Evolutionary conservation across 176 grass and related monocot genomes (phyloP), one percentile per base, ranked within the genome.

Genomic region (Ananas comosus): DNA sequence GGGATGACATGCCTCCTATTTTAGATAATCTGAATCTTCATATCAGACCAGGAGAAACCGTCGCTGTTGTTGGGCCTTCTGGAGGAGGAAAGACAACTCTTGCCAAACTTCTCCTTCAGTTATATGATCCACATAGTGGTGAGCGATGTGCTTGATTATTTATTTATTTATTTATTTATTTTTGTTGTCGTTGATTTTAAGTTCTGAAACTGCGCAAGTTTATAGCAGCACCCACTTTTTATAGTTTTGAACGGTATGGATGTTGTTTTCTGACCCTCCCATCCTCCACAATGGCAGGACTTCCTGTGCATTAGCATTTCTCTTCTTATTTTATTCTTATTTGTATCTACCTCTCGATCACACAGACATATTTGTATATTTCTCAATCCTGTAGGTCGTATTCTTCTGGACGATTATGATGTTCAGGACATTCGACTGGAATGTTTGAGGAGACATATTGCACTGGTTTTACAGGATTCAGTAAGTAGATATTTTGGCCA

Each of bases 81-180:
- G 91, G 91, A 73, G 86, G 91, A 73, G 91, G 86, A 27, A 89
- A 94, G 81, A 84, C 83, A 61, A 94, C 86, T 74, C 80, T 94
- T 80, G 78, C 80, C 79, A 94, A 94, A 83, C 71, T 94, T 50
- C 80, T 94, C 49, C 86, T 89, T 59, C 83, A 86, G 21, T 81
- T 94, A 24, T 94, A 89, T 80, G 80, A 89, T 76, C 86, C 83
- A 79, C 77, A 89, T 79, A 71, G n/a, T 77, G 86, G 91, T 89
- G 66, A 69, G 82, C 78, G 54, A 42, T 7, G 0, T 42, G 33
- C 33, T 42, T 42, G 4, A 42, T 21, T 59, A n/a, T n/a, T n/a
- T n/a, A n/a, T n/a, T n/a, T n/a, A n/a, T 59, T 59, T 17, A 10
- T 17, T 21, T 59, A 9, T 59, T 17, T 59, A 5, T 29, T 23